Evolutionary conservation across 2,329 filamentous ascomycete genomes (phyloP).

Genomic region (Cadophora gregata): DNA sequence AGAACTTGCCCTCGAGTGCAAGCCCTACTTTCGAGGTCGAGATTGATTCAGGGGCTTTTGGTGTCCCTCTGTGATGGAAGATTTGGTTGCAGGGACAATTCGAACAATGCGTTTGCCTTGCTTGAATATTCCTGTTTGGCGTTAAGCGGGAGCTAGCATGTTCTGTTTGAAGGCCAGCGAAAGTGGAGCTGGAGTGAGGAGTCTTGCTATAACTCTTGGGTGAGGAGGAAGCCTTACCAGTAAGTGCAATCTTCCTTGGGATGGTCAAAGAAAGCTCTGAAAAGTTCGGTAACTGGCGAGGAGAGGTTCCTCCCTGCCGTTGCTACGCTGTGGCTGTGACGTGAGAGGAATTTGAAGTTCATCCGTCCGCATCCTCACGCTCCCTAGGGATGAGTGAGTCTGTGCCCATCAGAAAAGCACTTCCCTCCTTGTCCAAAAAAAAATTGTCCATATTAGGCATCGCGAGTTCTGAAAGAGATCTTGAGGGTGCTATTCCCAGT

Average conservation of each 20-base stretch:
- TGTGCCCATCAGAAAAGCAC: background rate
- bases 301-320: background rate
- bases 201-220: background rate
- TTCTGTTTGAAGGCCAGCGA: background rate
- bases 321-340: background rate
- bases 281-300: background rate
- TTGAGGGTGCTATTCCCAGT: background rate
- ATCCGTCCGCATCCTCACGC: background rate
- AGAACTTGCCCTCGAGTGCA: background rate
- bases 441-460: background rate
- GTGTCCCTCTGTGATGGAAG: background rate
- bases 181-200: background rate
- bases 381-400: background rate
- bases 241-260: slow-evolving; percentile 1
- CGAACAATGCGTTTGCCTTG: background rate
- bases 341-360: background rate
- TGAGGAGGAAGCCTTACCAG: background rate
- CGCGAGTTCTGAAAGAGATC: background rate
- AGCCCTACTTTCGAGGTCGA: background rate
- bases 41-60: background rate
- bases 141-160: background rate
- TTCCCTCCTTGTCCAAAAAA: background rate
- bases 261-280: background rate
- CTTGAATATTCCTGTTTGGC: background rate
- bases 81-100: background rate